Evolutionary conservation across 2,329 filamentous ascomycete species (phyloP), one percentile per base, ranked within the genome.

Genomic region (Exophiala spinifera): DNA sequence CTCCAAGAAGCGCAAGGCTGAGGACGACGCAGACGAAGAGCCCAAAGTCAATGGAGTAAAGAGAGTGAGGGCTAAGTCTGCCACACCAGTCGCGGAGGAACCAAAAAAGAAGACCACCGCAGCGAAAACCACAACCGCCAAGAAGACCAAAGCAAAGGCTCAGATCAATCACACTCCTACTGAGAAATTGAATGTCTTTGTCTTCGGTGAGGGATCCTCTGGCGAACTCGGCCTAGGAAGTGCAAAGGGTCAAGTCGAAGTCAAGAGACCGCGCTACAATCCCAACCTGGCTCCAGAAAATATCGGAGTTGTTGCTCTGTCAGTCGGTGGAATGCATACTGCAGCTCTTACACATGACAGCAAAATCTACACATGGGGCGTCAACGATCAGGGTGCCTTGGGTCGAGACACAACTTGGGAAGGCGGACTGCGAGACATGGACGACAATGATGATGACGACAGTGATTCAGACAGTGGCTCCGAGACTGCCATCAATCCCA

Each of bases 281-380:
- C 72, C 77, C 25, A 74, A 78, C 50, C 77, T 90, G n/a, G 70
- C 74, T 14, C 73, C 79, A 3, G 73, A 77, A 49, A 74, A 79
- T 76, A 47, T 78, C 40, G 39, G 79, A 69, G 65, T 85, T 69
- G 37, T 73, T 66, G 4, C 82, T 72, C 60, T 88, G 78, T 57
- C 84, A 78, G 52, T 82, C 78, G 48, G 85, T 56, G 88, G 88
- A 49, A 91, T 92, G 86, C 89, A 95, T 71, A 82, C 79, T 46
- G 78, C 86, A 50, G 88, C 85, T 4, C 74, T 94, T 44, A 92
- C 89, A 42, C 79, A 83, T 56, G 86, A 91, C 69, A 89, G 90
- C 75, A 84, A 82, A 72, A 87, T 94, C 61, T 72, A 91, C 50
- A 91, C 88, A n/a, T 95, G 89, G 89, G 89, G 89, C 49, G 88